A percentile compares a stretch with the other conserved stretches of the same genome.
Conservation (phyloP, 176 grass and related monocot species). For the Oryza coarctata region DNA sequence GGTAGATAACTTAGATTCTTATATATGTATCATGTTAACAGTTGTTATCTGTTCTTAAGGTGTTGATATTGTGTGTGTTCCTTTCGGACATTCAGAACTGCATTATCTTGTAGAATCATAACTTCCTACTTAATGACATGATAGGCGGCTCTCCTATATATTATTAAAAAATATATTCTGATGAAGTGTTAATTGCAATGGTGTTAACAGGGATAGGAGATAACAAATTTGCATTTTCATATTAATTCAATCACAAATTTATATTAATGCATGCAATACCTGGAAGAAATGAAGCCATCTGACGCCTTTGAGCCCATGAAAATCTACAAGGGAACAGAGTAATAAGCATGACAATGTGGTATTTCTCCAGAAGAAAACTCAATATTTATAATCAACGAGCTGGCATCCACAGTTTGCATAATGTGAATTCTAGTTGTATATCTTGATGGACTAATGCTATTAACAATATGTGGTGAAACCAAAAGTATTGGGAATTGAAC, state of each 20-base stretch:
- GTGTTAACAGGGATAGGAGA: background rate
- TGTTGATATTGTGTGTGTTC: background rate
- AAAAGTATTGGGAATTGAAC: background rate
- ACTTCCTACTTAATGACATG: background rate
- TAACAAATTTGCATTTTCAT: background rate
- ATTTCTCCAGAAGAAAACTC: background rate
- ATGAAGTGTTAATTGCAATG: background rate
- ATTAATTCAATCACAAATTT: background rate
- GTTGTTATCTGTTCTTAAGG: background rate
- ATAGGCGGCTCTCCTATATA: background rate
- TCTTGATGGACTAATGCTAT: background rate
- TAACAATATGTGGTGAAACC: background rate
- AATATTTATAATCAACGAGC: background rate
- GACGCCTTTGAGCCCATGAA: constrained; percentile 68
- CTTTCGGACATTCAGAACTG: background rate
- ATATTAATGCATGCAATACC: constrained; percentile 33
- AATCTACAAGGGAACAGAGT: constrained; percentile 38
- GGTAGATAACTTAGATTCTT: background rate
- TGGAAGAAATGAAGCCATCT: constrained; percentile 52
- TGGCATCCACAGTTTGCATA: background rate
- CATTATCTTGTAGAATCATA: background rate
- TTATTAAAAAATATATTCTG: background rate
- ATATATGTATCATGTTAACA: background rate
- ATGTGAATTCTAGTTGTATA: background rate
- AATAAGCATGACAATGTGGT: constrained; percentile 1